These are phyloP conservation scores for Neobulgaria alba DNA, from an alignment of 2,329 filamentous ascomycete species.

Conservation along the genomic window DNA sequence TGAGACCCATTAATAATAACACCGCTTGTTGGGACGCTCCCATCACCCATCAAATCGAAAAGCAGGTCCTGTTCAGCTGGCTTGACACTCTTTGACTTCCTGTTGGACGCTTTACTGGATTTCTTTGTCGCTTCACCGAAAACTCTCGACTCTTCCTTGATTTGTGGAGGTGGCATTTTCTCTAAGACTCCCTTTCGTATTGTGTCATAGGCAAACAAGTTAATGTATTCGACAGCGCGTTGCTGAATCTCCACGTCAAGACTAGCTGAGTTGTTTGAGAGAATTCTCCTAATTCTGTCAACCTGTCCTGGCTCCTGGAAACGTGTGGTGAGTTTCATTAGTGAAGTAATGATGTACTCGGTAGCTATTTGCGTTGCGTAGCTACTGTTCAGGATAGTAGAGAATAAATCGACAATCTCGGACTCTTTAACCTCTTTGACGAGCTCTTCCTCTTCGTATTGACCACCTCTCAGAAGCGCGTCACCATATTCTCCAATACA, in stretches of 20 bases:
- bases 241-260: conserved; percentile 95
- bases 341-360: conserved; percentile 90
- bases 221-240: conserved; percentile 87
- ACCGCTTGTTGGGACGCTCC: conserved; percentile 52
- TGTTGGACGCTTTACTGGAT: conserved; percentile 58
- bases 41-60: conserved; percentile 82
- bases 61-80: conserved; percentile 86
- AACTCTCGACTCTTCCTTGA: conserved; percentile 88
- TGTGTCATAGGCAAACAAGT: conserved; percentile 84
- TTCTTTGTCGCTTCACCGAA: conserved; percentile 71
- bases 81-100: conserved; percentile 70
- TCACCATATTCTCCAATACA: conserved; percentile 97
- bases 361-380: conserved; percentile 86
- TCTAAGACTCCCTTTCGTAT: conserved; percentile 86
- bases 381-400: conserved; percentile 84
- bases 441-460: conserved; percentile 90
- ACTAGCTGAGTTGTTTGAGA: conserved; percentile 73
- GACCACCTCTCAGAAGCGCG: conserved; percentile 75
- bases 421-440: conserved; percentile 73
- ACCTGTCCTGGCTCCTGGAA: conserved; percentile 77
- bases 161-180: conserved; percentile 96
- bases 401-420: conserved; percentile 89
- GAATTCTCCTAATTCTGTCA: conserved; percentile 71
- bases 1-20: conserved; percentile 65
- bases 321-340: conserved; percentile 90